Conservation (phyloP, 2,329 filamentous ascomycete genomes). For the Emydomyces testavorans region DNA sequence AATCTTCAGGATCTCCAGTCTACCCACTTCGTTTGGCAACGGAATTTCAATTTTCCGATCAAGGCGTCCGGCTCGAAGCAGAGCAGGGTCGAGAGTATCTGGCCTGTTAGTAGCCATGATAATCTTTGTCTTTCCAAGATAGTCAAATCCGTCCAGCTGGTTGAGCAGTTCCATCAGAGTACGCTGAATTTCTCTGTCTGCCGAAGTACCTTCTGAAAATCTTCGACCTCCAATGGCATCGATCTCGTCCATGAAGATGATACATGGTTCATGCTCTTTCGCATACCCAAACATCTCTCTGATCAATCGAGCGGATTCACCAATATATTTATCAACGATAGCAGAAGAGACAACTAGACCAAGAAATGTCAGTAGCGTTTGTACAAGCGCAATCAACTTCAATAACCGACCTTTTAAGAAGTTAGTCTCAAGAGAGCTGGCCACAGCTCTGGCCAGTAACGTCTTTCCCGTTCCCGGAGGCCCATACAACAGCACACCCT, state of each 20-base stretch:
- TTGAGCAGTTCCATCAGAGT: slow-evolving; percentile 98
- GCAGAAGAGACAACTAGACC: slow-evolving; percentile 85
- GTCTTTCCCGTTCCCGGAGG: slow-evolving; percentile 97
- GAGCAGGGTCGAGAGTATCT: slow-evolving; percentile 85
- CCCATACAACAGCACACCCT: slow-evolving; percentile 91
- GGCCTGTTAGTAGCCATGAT: slow-evolving; percentile 98
- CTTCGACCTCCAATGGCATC: slow-evolving; percentile 94
- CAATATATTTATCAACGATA: slow-evolving; percentile 99
- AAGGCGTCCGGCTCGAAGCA: slow-evolving; percentile 79
- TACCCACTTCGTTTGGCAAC: slow-evolving; percentile 89
- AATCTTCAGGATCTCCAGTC: slow-evolving; percentile 96
- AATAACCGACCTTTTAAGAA: slow-evolving; percentile 72
- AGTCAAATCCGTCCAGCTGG: slow-evolving; percentile 97
- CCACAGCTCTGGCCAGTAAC: slow-evolving; percentile 81
- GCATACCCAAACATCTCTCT: slow-evolving; percentile 99
- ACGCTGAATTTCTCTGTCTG: slow-evolving; percentile 94
- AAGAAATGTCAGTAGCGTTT: no score
- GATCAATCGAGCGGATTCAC: slow-evolving; percentile 92
- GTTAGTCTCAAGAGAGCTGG: slow-evolving; percentile 93
- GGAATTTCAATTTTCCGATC: slow-evolving; percentile 98
- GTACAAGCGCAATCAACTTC: not conserved
- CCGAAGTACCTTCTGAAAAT: slow-evolving; percentile 94
- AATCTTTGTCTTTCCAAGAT: slow-evolving; percentile 98
- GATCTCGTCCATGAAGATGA: slow-evolving; percentile 99
- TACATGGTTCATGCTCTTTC: slow-evolving; percentile 98